These are phyloP conservation scores for Malus hybrid DNA, from an alignment of 331 rosid genomes.

Conservation along the genomic window DNA sequence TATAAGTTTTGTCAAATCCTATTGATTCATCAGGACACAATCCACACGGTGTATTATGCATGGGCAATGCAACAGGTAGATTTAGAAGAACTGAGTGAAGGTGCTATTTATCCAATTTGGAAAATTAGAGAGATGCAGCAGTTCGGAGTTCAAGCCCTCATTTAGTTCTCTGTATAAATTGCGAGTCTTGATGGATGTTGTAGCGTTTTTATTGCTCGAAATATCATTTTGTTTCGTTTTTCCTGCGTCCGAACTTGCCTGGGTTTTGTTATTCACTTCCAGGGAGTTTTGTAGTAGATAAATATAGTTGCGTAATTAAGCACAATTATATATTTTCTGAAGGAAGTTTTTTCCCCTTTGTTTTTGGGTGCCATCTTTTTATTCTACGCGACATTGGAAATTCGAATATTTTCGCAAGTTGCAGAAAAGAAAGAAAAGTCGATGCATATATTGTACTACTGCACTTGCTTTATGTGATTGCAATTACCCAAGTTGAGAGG, in stretches of 20 bases:
- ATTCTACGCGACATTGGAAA: background rate
- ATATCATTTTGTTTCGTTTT: background rate
- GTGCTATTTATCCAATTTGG: slow-evolving; percentile 68
- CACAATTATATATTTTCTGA: background rate
- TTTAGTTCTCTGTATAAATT: slow-evolving; percentile 24
- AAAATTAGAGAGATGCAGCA: slow-evolving; percentile 81
- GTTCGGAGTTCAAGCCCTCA: slow-evolving; percentile 71
- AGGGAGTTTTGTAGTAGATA: slow-evolving; percentile 2
- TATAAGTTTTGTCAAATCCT: background rate
- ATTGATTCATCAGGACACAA: slow-evolving; percentile 54
- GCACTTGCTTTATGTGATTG: no score
- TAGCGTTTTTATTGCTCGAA: slow-evolving; percentile 11
- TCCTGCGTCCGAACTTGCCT: background rate
- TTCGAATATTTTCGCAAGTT: no score
- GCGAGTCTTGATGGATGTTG: slow-evolving; percentile 13
- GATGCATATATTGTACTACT: no score
- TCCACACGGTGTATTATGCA: slow-evolving; percentile 63
- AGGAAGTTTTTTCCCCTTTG: background rate
- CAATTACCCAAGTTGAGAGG: no score
- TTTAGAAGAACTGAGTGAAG: slow-evolving; percentile 64
- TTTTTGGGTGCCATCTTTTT: background rate
- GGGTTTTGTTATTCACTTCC: slow-evolving; percentile 20
- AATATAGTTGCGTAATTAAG: no score
- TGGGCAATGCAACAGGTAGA: slow-evolving; percentile 96
- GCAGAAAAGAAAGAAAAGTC: no score